phyloP scores from a whole-genome alignment of 345 rosid genomes.

The Trapa bicornis region DNA sequence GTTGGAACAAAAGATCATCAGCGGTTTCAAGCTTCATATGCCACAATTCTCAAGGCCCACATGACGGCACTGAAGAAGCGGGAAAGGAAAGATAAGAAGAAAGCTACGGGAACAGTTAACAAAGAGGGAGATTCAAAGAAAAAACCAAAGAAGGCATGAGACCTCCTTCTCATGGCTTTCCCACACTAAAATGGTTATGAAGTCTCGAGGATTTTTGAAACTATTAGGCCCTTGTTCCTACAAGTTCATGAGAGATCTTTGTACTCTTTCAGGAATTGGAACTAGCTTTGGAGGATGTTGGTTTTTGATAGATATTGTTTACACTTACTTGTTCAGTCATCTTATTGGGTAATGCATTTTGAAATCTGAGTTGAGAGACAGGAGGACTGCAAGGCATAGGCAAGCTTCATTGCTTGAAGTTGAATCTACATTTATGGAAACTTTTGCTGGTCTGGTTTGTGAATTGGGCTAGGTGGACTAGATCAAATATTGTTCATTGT shows the following conservation, averaged over 20 bases:
- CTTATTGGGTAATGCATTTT: too few relatives aligned
- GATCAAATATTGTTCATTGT: too few relatives aligned
- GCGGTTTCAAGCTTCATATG: constrained; percentile 89
- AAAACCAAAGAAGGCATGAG: constrained; percentile 2
- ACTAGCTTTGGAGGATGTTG: not conserved
- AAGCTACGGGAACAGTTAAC: constrained; percentile 34
- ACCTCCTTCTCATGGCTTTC: not conserved
- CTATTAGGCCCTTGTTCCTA: not conserved
- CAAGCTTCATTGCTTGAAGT: too few relatives aligned
- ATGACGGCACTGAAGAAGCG: constrained; percentile 86
- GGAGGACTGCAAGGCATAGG: too few relatives aligned
- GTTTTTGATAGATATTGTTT: too few relatives aligned
- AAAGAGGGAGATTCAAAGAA: constrained; percentile 3
- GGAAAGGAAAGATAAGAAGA: constrained; percentile 85
- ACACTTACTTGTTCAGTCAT: too few relatives aligned
- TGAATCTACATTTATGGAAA: too few relatives aligned
- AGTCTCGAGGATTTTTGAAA: not conserved
- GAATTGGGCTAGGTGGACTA: too few relatives aligned
- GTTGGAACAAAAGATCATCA: constrained; percentile 88
- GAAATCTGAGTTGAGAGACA: too few relatives aligned
- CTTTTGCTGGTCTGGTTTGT: too few relatives aligned
- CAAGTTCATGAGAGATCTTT: too few relatives aligned
- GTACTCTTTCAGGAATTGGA: too few relatives aligned
- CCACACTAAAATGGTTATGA: not conserved
- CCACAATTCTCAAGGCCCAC: constrained; percentile 81